These are phyloP conservation scores for Backusella westeae DNA, from an alignment of 192 early-diverging fungal genomes.

Conservation along the genomic window DNA sequence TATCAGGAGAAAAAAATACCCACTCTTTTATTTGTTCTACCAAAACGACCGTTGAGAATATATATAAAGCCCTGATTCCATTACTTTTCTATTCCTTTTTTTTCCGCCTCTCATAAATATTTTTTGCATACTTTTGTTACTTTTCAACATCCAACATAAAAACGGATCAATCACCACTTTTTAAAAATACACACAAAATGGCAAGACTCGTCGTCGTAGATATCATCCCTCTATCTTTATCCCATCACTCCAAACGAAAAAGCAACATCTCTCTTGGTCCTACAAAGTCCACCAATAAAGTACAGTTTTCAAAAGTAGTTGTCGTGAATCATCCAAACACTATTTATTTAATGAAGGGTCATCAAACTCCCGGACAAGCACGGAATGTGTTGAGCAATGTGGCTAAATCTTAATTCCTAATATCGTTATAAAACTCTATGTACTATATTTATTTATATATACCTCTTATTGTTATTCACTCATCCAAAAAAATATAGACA, in stretches of 20 bases:
- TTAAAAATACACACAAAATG: neutral
- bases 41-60: neutral
- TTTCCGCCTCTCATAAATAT: neutral
- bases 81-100: neutral
- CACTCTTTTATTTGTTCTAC: neutral
- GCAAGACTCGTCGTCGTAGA: neutral
- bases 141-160: neutral
- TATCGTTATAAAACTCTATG: neutral
- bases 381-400: neutral
- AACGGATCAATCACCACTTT: neutral
- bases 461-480: neutral
- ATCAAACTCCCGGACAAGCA: slow-evolving; percentile 3
- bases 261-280: neutral
- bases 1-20: neutral
- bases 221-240: slow-evolving; percentile 1
- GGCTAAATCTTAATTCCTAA: neutral
- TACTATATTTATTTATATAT: slow-evolving; percentile 11
- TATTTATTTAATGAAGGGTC: slow-evolving; percentile 2
- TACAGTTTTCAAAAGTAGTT: neutral
- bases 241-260: neutral
- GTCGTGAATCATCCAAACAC: slow-evolving; percentile 4
- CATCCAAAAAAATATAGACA: neutral
- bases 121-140: neutral
- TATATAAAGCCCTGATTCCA: neutral
- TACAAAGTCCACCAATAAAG: neutral